Percentiles rank a stretch among this genome's conserved stretches.
These are phyloP conservation scores for Corylus heterophylla DNA, from an alignment of 306 rosid genomes.

Conservation along the genomic window DNA sequence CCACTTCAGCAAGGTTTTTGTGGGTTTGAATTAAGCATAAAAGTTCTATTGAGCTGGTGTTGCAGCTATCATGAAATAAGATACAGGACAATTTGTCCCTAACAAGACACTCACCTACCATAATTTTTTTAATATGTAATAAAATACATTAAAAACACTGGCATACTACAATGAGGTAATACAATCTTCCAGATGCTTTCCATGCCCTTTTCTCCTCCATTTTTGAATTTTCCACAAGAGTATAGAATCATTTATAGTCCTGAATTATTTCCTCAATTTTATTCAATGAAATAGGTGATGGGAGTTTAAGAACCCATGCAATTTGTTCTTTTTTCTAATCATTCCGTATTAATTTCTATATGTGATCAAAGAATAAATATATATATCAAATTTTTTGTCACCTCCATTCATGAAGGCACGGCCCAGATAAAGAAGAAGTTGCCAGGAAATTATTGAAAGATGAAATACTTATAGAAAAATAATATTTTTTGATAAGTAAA, in stretches of 20 bases:
- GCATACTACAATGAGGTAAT: background rate
- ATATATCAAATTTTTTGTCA: background rate
- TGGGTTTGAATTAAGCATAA: background rate
- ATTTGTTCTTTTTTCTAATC: background rate
- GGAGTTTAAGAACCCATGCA: background rate
- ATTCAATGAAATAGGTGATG: background rate
- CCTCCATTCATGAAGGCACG: slow-evolving; percentile 1
- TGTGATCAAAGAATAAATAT: background rate
- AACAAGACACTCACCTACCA: background rate
- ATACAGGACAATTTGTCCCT: background rate
- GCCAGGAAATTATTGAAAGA: background rate
- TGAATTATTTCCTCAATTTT: background rate
- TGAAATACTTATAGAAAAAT: background rate
- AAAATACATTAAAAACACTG: background rate
- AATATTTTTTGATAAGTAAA: too few relatives aligned
- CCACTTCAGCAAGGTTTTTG: background rate
- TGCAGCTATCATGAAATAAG: background rate
- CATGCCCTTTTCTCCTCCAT: background rate
- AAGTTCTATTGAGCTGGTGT: background rate
- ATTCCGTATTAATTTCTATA: background rate
- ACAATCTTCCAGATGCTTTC: background rate
- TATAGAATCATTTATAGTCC: background rate
- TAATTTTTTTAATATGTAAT: background rate
- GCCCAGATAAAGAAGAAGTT: background rate
- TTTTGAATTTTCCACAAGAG: background rate